Evolutionary conservation across 2,329 filamentous ascomycete species (phyloP).

Genomic region (Fusarium redolens): DNA sequence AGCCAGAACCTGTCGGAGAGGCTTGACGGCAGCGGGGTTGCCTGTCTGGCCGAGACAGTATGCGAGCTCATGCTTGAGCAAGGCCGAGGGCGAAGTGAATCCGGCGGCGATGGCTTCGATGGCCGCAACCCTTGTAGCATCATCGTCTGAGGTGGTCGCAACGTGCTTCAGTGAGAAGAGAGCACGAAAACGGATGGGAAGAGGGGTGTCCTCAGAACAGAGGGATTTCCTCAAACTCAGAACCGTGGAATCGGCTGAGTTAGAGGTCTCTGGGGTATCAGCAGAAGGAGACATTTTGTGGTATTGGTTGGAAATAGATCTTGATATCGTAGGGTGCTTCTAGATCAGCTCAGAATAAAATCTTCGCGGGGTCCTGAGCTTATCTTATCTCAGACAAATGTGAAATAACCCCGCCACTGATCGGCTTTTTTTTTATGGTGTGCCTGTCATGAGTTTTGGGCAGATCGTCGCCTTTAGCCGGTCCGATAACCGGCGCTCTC

Average conservation of each 20-base stretch:
- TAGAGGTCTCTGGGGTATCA: slow-evolving; percentile 31
- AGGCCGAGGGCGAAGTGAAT: slow-evolving; percentile 84
- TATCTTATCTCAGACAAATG: slow-evolving; percentile 42
- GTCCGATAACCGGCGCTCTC: slow-evolving; percentile 14
- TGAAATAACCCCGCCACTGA: slow-evolving; percentile 24
- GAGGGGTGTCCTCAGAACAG: slow-evolving; percentile 81
- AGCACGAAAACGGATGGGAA: slow-evolving; percentile 91
- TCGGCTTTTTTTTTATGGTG: slow-evolving; percentile 12
- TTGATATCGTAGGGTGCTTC: slow-evolving; percentile 24
- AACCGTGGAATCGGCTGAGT: slow-evolving; percentile 60
- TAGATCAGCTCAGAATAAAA: slow-evolving; percentile 46
- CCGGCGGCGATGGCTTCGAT: slow-evolving; percentile 88
- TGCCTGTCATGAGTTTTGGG: not conserved
- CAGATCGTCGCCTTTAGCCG: not conserved
- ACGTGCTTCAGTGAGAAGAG: slow-evolving; percentile 98
- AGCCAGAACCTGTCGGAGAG: slow-evolving; percentile 78
- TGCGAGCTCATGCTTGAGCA: slow-evolving; percentile 95
- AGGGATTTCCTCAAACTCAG: slow-evolving; percentile 78
- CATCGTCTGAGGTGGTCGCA: slow-evolving; percentile 74
- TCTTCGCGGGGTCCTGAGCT: slow-evolving; percentile 49
- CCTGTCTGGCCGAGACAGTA: slow-evolving; percentile 96
- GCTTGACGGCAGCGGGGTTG: slow-evolving; percentile 78
- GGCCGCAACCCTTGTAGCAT: slow-evolving; percentile 65
- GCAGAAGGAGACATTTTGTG: slow-evolving; percentile 45
- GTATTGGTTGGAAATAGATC: slow-evolving; percentile 13